These are phyloP conservation scores for Sanghuangporus baumii DNA, from an alignment of 1,284 basidiomycete genomes.

Conservation along the genomic window DNA sequence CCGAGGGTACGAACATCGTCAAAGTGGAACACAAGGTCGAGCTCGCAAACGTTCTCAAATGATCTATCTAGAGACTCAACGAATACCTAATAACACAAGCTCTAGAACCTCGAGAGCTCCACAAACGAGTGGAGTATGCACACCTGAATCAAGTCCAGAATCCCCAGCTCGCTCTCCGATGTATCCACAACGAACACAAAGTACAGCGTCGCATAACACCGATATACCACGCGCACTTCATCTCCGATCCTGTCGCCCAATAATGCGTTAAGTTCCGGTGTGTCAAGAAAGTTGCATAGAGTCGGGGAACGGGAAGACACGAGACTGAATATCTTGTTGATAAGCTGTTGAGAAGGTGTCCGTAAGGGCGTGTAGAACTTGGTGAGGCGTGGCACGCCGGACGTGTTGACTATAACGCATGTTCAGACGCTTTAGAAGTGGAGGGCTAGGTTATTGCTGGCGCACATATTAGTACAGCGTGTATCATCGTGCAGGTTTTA, in stretches of 20 bases:
- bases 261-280: constrained; percentile 80
- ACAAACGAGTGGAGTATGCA: constrained; percentile 27
- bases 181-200: constrained; percentile 93
- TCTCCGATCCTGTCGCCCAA: constrained; percentile 52
- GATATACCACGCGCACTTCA: constrained; percentile 70
- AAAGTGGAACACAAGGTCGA: constrained; percentile 98
- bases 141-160: constrained; percentile 96
- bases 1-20: constrained; percentile 67
- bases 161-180: constrained; percentile 93
- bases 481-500: constrained; percentile 68
- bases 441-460: constrained; percentile 8
- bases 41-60: constrained; percentile 98
- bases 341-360: constrained; percentile 66
- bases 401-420: constrained; percentile 66
- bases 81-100: constrained; percentile 62
- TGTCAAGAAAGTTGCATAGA: constrained; percentile 91
- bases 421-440: constrained; percentile 9
- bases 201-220: constrained; percentile 96
- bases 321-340: constrained; percentile 82
- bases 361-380: constrained; percentile 93
- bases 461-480: constrained; percentile 75
- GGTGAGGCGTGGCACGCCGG: constrained; percentile 85
- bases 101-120: not conserved
- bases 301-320: constrained; percentile 71
- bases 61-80: constrained; percentile 94